phyloP scores from a whole-genome alignment of 305 asterid genomes.

The Withania somnifera region DNA sequence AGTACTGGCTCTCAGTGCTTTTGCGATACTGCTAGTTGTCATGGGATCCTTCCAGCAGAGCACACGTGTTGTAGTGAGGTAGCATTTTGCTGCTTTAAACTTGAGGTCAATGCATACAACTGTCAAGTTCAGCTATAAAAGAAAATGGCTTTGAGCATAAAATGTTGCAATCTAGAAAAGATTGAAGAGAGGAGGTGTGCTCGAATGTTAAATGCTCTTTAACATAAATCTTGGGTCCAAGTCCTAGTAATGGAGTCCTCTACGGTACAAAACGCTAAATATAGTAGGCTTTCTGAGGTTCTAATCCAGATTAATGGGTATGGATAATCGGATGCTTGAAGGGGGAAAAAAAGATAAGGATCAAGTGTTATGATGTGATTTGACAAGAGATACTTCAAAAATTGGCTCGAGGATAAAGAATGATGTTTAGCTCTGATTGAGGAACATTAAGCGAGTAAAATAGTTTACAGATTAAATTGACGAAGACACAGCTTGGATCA shows the following conservation, averaged over 20 bases:
- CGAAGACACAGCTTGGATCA: not conserved
- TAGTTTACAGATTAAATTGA: not conserved
- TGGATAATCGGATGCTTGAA: not conserved
- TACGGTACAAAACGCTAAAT: not conserved
- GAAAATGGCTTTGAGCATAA: not conserved
- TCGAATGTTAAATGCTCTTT: not conserved
- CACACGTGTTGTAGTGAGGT: conserved; percentile 28
- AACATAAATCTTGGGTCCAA: not conserved
- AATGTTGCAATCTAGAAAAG: not conserved
- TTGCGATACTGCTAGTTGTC: conserved; percentile 53
- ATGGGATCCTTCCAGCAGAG: conserved; percentile 71
- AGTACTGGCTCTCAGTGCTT: conserved; percentile 45
- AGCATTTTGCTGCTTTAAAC: not conserved
- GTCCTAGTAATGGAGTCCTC: not conserved
- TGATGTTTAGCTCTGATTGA: not conserved
- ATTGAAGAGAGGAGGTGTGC: not conserved
- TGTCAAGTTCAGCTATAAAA: not conserved
- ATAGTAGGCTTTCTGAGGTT: not conserved
- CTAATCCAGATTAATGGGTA: not conserved
- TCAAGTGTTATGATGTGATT: not conserved
- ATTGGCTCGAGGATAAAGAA: not conserved
- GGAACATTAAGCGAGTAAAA: not conserved
- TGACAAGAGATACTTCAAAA: not conserved
- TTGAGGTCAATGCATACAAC: not conserved
- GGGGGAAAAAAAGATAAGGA: not conserved